Percentiles rank a stretch among this genome's conserved stretches.
These are phyloP conservation scores for Oxalis stricta DNA, from an alignment of 441 rosid genomes.

Conservation along the genomic window DNA sequence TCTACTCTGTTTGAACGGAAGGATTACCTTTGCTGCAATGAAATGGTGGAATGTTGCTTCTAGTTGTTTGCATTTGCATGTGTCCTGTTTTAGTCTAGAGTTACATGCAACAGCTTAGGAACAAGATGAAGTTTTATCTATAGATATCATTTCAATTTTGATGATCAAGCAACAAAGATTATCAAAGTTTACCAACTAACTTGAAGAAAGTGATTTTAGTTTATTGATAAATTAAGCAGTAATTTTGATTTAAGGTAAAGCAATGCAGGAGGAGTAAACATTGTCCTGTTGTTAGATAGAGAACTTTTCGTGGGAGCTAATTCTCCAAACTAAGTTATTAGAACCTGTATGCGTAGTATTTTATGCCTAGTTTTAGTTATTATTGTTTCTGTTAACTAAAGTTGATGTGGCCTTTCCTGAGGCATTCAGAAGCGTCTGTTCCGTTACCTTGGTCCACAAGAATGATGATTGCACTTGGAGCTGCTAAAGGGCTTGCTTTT, in stretches of 20 bases:
- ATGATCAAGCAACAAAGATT: too few relatives aligned
- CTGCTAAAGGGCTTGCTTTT: conserved; percentile 96
- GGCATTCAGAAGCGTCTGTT: conserved; percentile 59
- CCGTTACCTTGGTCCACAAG: conserved; percentile 80
- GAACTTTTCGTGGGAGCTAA: too few relatives aligned
- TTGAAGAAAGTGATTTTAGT: too few relatives aligned
- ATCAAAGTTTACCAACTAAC: too few relatives aligned
- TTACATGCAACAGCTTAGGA: background rate
- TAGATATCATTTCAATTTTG: background rate
- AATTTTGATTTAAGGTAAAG: too few relatives aligned
- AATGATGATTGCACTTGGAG: conserved; percentile 98
- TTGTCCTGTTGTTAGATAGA: too few relatives aligned
- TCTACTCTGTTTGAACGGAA: too few relatives aligned
- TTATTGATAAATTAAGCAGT: too few relatives aligned
- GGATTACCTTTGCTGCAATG: too few relatives aligned
- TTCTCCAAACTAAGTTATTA: too few relatives aligned
- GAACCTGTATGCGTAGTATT: background rate
- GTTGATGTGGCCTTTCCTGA: conserved; percentile 17
- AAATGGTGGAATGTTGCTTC: too few relatives aligned
- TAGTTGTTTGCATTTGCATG: background rate
- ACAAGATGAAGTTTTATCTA: background rate
- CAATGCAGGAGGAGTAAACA: too few relatives aligned
- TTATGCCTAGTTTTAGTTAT: conserved; percentile 1
- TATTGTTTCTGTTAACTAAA: conserved; percentile 8
- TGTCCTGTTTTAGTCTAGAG: background rate